Evolutionary conservation across 2,329 filamentous ascomycete species (phyloP), one percentile per base, ranked within the genome.

Genomic region (Plenodomus lindquistii): DNA sequence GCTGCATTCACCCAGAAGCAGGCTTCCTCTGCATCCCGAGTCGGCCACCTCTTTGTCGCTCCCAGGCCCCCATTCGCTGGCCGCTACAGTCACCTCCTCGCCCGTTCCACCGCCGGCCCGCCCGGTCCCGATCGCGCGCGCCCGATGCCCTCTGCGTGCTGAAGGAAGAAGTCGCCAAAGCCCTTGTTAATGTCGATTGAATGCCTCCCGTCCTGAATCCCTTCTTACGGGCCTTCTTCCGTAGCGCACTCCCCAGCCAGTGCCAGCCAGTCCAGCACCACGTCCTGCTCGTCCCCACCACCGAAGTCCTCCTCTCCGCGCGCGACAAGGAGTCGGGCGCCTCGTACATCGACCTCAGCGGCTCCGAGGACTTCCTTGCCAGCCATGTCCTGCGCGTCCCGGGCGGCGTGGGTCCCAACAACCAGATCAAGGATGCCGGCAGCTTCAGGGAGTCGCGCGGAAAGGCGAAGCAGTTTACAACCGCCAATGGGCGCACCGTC

Each of bases 211-310:
- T 69, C 56, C 83, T 97, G 86, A 99, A 99, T 79, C 94, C 94
- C 74, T 97, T 97, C 78, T 83, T 99, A 75, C 87, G 89, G 81
- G 91, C 93, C 82, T 97, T 99, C 85, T 97, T 97, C 83, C 91
- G 91, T 80, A 97, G 91, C 84, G 86, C 90, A 74, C 83, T 97
- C 71, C 88, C 89, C 63, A 81, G 88, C 67, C 93, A 97, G 85
- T 97, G 94, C 81, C 85, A 87, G 56, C 92, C 94, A 46, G 83
- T 91, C 58, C 88, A 94, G 74, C 90, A 96, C 73, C 90, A 97
- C 80, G 84, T 99, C 65, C 84, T 99, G 47, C 87, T 99, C 42
- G 93, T 97, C 31, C 94, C 94, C 39, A 88, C 89, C 44, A 97
- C 93, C 69, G 93, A 97, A 75, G 87, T 91, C 60, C 85, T 99